Evolutionary conservation across 345 rosid species (phyloP).

Genomic region (Toxicodendron radicans): DNA sequence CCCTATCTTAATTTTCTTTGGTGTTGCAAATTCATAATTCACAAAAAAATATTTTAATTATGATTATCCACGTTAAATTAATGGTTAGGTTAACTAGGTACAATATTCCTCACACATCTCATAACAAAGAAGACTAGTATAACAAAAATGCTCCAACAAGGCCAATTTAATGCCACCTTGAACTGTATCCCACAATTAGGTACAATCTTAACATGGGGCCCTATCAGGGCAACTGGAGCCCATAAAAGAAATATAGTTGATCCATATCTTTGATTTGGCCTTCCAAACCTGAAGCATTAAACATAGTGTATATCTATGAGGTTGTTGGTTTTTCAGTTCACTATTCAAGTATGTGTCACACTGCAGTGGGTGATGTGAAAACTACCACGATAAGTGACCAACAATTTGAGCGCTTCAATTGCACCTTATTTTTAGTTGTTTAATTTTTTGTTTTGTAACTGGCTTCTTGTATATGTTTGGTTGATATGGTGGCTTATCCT

Average conservation of each 20-base stretch:
- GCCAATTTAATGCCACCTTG: background rate
- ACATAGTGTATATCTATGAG: background rate
- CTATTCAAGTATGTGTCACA: background rate
- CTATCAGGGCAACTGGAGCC: background rate
- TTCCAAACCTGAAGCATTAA: background rate
- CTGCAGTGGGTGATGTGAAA: background rate
- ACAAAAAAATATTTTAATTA: too few species aligned
- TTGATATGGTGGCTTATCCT: slow-evolving; percentile 14
- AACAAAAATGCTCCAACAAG: background rate
- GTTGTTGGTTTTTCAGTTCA: background rate
- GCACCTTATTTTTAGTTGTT: background rate
- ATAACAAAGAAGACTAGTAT: too few species aligned
- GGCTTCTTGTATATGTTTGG: background rate
- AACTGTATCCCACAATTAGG: background rate
- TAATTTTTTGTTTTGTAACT: background rate
- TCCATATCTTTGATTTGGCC: background rate
- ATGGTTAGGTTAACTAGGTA: too few species aligned
- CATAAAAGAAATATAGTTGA: background rate
- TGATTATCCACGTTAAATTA: too few species aligned
- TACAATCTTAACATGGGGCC: background rate
- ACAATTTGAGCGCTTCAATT: background rate
- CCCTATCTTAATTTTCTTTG: too few species aligned
- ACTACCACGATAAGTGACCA: background rate
- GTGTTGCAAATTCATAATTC: too few species aligned
- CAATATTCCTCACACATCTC: too few species aligned